phyloP scores from a whole-genome alignment of 75 land plant species.

The Cupressus sempervirens region DNA sequence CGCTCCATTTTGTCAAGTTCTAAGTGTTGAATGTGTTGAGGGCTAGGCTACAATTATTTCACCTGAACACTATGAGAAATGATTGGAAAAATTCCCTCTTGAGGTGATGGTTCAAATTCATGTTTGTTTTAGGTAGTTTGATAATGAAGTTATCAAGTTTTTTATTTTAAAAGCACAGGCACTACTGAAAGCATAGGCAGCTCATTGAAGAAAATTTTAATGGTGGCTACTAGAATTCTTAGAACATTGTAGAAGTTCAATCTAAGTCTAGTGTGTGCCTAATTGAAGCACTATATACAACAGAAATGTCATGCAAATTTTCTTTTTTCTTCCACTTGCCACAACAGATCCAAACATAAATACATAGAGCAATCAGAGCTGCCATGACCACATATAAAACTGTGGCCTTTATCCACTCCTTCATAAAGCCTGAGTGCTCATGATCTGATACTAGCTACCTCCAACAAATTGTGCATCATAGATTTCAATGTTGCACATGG shows the following conservation, averaged over 20 bases:
- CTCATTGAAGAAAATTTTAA: no score
- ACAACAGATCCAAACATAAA: not conserved
- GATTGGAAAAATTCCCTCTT: slow-evolving; percentile 27
- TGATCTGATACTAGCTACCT: not conserved
- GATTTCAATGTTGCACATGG: slow-evolving; percentile 10
- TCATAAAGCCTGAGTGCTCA: not conserved
- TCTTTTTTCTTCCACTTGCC: not conserved
- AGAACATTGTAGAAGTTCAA: not conserved
- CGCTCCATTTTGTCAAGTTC: slow-evolving; percentile 74
- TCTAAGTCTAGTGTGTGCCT: not conserved
- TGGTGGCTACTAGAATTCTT: not conserved
- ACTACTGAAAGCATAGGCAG: no score
- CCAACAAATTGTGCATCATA: not conserved
- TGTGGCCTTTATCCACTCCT: not conserved
- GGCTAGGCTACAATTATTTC: slow-evolving; percentile 69
- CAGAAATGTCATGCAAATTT: not conserved
- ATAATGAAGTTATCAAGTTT: slow-evolving; percentile 55
- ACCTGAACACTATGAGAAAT: slow-evolving; percentile 72
- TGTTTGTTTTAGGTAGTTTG: slow-evolving; percentile 76
- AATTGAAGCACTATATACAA: not conserved
- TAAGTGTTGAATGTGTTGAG: slow-evolving; percentile 94
- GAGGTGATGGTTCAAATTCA: slow-evolving; percentile 29
- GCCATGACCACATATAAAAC: not conserved
- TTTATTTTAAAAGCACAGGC: slow-evolving; percentile 69
- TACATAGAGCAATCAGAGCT: not conserved